Evolutionary conservation across 768 basidiomycete species (phyloP), one percentile per base, ranked within the genome.

Genomic region (Amanita rimosa): DNA sequence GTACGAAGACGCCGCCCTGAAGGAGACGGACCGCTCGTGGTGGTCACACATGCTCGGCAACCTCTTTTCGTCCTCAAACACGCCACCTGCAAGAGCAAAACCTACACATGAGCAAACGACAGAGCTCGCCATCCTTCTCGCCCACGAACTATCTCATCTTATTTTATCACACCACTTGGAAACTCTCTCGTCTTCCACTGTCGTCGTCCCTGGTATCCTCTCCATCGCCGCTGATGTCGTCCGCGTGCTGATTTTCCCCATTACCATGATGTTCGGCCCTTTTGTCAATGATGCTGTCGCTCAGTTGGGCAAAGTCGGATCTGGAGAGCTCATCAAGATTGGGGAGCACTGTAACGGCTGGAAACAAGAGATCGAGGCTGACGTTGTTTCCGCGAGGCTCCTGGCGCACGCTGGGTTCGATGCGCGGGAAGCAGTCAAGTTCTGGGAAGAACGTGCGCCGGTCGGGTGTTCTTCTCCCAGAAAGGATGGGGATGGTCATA

Each of bases 211-310:
- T 0, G 84, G 83, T 24, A 69, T 87, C 11, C 64, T 90, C 38
- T 86, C 87, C 1, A 81, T 97, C 53, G 54, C 77, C 11, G 71
- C 85, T 16, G 93, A 97, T 60, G 57, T 92, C 17, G 58, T 85
- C 19, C 74, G 93, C 36, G 81, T 90, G 2, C 60, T 92, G 27
- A 65, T 93, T 11, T 97, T 93, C 64, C 93, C 93, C 0, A 58
- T 93, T 43, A 96, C 90, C 3, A 91, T 88, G 84, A 58, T 93
- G 7, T 81, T 97, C 49, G 94, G 95, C 0, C 95, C 95, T 1
- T 96, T 97, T 61, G 80, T 97, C 51, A 94, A 95, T 59, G 95
- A 99, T 57, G 93, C 90, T 2, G 75, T 98, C 21, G 89, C 83
- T 0, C 79, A 86, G 45, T 57, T 92, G 46, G 83, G 89, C 21